Conservation (phyloP, 2,329 filamentous ascomycete genomes). For the Penicillium decumbens region DNA sequence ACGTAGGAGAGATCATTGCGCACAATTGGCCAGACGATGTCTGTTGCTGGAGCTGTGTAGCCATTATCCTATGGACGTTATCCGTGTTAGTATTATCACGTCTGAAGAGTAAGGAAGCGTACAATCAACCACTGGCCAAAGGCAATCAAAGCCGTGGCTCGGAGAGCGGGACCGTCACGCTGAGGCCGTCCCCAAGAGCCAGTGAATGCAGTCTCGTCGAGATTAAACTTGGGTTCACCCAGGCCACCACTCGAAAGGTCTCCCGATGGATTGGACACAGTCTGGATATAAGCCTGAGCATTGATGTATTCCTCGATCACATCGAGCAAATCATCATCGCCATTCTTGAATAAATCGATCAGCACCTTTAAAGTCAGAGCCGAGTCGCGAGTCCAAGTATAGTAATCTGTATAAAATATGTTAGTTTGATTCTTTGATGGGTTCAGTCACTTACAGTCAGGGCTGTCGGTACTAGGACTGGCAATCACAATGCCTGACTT, state of each 20-base stretch:
- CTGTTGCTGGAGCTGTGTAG: constrained; percentile 47
- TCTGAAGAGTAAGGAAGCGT: neutral
- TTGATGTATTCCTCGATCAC: constrained; percentile 65
- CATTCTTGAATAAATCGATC: constrained; percentile 61
- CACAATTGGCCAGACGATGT: constrained; percentile 67
- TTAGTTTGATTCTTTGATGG: neutral
- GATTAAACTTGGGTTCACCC: constrained; percentile 70
- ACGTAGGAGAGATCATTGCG: constrained; percentile 72
- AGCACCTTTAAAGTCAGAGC: constrained; percentile 66
- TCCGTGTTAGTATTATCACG: no score
- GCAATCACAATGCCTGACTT: constrained; percentile 52
- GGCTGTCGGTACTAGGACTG: constrained; percentile 51
- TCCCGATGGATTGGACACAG: constrained; percentile 65
- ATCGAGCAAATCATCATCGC: constrained; percentile 55
- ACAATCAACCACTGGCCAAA: constrained; percentile 68
- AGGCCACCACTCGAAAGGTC: constrained; percentile 50
- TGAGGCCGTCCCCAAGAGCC: constrained; percentile 71
- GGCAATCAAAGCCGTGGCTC: constrained; percentile 66
- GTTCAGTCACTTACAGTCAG: constrained; percentile 46
- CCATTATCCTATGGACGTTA: no score
- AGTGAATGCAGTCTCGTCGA: constrained; percentile 59
- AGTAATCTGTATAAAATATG: constrained; percentile 57
- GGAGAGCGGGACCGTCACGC: constrained; percentile 70
- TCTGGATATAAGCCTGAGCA: constrained; percentile 63
- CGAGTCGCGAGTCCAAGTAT: constrained; percentile 73